Evolutionary conservation across 2,329 filamentous ascomycete genomes (phyloP).

Genomic region (Fusarium torulosum): DNA sequence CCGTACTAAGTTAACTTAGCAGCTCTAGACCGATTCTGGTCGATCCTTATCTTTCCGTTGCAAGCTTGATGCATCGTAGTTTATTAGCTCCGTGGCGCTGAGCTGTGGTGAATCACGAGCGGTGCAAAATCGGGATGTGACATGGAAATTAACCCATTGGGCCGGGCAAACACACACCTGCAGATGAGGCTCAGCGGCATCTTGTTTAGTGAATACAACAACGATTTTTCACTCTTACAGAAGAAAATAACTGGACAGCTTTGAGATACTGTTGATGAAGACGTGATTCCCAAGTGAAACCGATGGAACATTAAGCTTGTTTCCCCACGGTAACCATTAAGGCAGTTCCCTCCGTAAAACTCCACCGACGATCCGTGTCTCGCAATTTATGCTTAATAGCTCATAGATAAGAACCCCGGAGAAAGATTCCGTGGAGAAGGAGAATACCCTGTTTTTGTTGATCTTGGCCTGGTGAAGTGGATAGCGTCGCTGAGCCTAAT

Average conservation of each 20-base stretch:
- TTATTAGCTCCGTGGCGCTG: neutral
- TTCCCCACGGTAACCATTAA: slow-evolving; percentile 10
- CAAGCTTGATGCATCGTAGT: neutral
- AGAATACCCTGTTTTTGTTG: neutral
- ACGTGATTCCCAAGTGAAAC: neutral
- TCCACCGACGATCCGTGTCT: slow-evolving; percentile 19
- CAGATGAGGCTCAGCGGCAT: slow-evolving; percentile 30
- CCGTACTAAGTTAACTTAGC: slow-evolving; percentile 7
- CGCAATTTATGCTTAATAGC: slow-evolving; percentile 33
- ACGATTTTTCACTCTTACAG: neutral
- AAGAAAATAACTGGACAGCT: neutral
- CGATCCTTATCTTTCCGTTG: too few relatives aligned
- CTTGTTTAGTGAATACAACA: neutral
- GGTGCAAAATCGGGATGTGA: slow-evolving; percentile 4
- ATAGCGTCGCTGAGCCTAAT: slow-evolving; percentile 8
- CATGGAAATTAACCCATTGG: neutral
- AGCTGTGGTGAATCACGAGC: neutral
- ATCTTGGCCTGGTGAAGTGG: slow-evolving; percentile 17
- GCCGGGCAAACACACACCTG: slow-evolving; percentile 1
- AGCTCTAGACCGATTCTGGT: slow-evolving; percentile 4
- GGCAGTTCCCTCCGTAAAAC: slow-evolving; percentile 2
- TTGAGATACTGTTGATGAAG: too few relatives aligned
- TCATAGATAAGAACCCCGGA: slow-evolving; percentile 28
- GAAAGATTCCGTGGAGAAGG: neutral
- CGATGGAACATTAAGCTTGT: slow-evolving; percentile 18